phyloP scores from a whole-genome alignment of 2,329 filamentous ascomycete genomes.

The Alternaria atra region DNA sequence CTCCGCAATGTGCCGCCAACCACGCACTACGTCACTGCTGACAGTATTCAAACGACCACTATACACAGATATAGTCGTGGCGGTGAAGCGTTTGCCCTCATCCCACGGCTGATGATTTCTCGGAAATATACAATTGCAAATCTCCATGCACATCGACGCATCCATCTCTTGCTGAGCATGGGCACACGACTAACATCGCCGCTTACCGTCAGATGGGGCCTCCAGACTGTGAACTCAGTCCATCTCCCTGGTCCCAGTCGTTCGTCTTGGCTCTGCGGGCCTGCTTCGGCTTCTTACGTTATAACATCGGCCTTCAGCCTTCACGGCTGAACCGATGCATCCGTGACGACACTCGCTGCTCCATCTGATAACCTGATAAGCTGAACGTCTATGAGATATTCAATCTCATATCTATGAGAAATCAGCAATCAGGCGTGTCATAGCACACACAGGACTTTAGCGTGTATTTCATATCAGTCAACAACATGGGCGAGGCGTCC shows the following conservation, averaged over 20 bases:
- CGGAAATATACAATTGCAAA: neutral
- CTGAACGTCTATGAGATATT: neutral
- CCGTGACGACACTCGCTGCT: neutral
- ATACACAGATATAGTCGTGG: neutral
- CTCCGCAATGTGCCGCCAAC: neutral
- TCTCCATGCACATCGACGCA: conserved; percentile 3
- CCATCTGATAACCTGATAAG: neutral
- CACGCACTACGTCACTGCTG: conserved; percentile 11
- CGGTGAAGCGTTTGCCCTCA: neutral
- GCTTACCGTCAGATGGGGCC: conserved; percentile 5
- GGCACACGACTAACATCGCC: neutral
- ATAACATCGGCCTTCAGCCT: neutral
- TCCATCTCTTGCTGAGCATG: neutral
- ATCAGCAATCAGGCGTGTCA: neutral
- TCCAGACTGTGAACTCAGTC: conserved; percentile 1
- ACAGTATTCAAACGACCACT: neutral
- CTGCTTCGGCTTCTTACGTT: conserved; percentile 12
- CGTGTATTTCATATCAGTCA: neutral
- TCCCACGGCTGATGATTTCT: conserved; percentile 5
- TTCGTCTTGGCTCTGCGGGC: conserved; percentile 1
- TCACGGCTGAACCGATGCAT: neutral
- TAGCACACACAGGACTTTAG: neutral
- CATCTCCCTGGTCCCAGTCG: neutral
- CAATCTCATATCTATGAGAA: neutral
- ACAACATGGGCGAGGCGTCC: neutral